phyloP scores from a whole-genome alignment of 352 stramenopile genomes.

The Phytophthora europaea region DNA sequence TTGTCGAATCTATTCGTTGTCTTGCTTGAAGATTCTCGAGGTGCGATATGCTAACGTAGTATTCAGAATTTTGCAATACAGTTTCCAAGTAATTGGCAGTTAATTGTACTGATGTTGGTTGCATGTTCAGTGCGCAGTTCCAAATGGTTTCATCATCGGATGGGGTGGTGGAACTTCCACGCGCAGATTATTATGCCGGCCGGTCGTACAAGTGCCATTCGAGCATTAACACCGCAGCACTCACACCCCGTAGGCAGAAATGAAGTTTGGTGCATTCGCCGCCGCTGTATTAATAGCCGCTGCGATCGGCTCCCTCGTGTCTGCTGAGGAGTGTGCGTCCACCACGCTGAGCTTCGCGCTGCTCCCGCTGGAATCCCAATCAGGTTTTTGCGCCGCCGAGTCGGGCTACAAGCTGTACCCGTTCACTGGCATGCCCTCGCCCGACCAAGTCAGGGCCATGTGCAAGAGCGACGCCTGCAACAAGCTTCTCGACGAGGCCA shows the following conservation, averaged over 20 bases:
- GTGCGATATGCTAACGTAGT: background rate
- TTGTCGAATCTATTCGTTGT: background rate
- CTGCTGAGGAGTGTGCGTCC: slow-evolving; percentile 37
- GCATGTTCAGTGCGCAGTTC: slow-evolving; percentile 17
- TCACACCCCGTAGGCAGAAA: slow-evolving; percentile 6
- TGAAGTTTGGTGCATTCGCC: slow-evolving; percentile 41
- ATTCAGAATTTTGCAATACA: slow-evolving; percentile 6
- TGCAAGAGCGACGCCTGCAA: slow-evolving; percentile 43
- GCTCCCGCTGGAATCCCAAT: slow-evolving; percentile 42
- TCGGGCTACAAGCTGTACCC: slow-evolving; percentile 50
- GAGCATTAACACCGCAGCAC: slow-evolving; percentile 5
- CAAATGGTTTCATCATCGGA: slow-evolving; percentile 35
- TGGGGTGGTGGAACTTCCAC: slow-evolving; percentile 26
- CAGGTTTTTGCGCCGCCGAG: slow-evolving; percentile 30
- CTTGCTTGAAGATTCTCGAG: slow-evolving; percentile 7
- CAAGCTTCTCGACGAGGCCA: slow-evolving; percentile 36
- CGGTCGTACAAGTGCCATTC: slow-evolving; percentile 14
- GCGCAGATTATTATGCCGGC: slow-evolving; percentile 6
- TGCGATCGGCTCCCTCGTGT: slow-evolving; percentile 18
- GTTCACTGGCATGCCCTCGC: slow-evolving; percentile 45
- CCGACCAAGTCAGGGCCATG: slow-evolving; percentile 34
- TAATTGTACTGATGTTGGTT: slow-evolving; percentile 12
- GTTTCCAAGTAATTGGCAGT: slow-evolving; percentile 3
- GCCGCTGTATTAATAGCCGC: slow-evolving; percentile 28
- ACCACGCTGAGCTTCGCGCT: slow-evolving; percentile 45